A percentile compares a stretch with the other conserved stretches of the same genome.
Conservation (phyloP, 2,329 filamentous ascomycete genomes). For the Elsinoe batatas region DNA sequence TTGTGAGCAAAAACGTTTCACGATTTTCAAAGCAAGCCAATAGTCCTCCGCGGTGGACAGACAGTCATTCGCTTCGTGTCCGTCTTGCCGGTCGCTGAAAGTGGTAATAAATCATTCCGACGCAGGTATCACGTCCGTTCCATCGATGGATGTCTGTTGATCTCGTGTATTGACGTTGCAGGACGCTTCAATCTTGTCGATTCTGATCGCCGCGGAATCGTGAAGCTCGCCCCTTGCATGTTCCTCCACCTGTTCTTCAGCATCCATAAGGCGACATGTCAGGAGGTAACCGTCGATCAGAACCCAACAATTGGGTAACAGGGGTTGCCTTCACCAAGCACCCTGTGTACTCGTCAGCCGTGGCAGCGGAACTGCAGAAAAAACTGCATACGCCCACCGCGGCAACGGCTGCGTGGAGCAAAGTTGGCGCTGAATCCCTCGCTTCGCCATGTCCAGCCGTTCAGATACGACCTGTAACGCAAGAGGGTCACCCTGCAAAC, state of each 20-base stretch:
- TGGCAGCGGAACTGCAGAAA: conserved; percentile 20
- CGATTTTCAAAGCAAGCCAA: background rate
- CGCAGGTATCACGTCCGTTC: background rate
- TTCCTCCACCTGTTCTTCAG: background rate
- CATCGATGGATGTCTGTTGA: too few relatives aligned
- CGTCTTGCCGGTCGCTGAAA: background rate
- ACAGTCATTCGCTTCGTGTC: background rate
- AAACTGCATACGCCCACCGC: conserved; percentile 21
- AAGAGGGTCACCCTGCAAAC: conserved; percentile 35
- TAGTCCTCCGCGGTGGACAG: background rate
- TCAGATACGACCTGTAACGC: conserved; percentile 33
- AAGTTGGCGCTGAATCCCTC: conserved; percentile 18
- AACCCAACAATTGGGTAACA: conserved; percentile 23
- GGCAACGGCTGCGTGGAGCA: conserved; percentile 20
- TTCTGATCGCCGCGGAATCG: background rate
- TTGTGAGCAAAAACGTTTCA: conserved; percentile 1
- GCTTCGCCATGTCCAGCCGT: conserved; percentile 29
- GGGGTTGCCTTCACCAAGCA: conserved; percentile 24
- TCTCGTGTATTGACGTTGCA: conserved; percentile 1
- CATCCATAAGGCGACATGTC: background rate
- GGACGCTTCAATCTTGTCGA: background rate
- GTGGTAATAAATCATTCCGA: background rate
- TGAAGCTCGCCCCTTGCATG: background rate
- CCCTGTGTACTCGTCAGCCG: conserved; percentile 23
- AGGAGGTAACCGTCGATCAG: background rate